Percentiles rank a stretch among this genome's conserved stretches.
Evolutionary conservation across 2,329 filamentous ascomycete species (phyloP).

Genomic region (Zalaria obscura): DNA sequence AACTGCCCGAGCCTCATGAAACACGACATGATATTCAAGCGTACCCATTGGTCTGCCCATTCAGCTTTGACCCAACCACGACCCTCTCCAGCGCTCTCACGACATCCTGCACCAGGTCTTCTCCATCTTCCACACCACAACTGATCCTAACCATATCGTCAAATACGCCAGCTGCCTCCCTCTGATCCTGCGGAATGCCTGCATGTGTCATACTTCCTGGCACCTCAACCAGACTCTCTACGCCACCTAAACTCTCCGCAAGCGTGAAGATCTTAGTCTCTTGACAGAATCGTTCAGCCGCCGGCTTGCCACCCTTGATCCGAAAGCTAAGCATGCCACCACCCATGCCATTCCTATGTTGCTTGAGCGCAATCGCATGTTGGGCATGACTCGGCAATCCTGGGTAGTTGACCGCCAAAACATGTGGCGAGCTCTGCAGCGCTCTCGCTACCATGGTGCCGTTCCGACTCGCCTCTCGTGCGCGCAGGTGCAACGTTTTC

Average conservation of each 20-base stretch:
- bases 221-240: conserved; percentile 84
- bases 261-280: conserved; percentile 80
- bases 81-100: conserved; percentile 70
- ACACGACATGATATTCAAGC: neutral
- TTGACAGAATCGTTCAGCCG: conserved; percentile 87
- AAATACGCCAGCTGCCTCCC: conserved; percentile 85
- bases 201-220: conserved; percentile 95
- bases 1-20: too few species aligned
- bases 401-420: conserved; percentile 89
- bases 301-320: conserved; percentile 70
- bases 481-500: conserved; percentile 91
- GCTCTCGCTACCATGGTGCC: conserved; percentile 62
- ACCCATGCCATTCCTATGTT: conserved; percentile 88
- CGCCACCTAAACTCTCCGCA: conserved; percentile 81
- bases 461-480: conserved; percentile 70
- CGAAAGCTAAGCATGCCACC: conserved; percentile 98
- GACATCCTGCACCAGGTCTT: conserved; percentile 71
- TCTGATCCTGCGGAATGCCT: conserved; percentile 78
- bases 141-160: conserved; percentile 89
- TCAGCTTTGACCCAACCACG: conserved; percentile 36
- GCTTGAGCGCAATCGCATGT: conserved; percentile 68
- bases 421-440: conserved; percentile 66
- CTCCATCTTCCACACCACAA: conserved; percentile 84
- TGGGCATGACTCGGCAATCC: conserved; percentile 80
- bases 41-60: conserved; percentile 9